Conservation (phyloP, 441 rosid genomes). For the Croton setiger region DNA sequence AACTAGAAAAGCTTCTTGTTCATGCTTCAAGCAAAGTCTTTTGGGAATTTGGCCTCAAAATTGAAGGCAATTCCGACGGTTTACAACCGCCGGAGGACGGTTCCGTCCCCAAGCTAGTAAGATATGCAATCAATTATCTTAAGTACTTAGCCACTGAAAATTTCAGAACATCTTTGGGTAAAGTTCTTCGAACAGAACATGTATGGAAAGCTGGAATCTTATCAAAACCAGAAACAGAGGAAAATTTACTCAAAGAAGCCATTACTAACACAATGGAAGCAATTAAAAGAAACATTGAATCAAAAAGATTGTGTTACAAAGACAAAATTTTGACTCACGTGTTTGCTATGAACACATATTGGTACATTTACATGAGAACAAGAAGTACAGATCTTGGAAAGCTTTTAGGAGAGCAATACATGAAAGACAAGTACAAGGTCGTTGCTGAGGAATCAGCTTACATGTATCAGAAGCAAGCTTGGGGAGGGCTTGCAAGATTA, state of each 20-base stretch:
- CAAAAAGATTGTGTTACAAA: conserved; percentile 40
- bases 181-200: conserved; percentile 57
- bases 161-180: conserved; percentile 46
- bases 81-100: conserved; percentile 49
- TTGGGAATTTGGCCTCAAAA: conserved; percentile 60
- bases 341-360: conserved; percentile 56
- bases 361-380: conserved; percentile 64
- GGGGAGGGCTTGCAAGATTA: conserved; percentile 47
- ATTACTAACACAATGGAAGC: conserved; percentile 53
- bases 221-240: conserved; percentile 45
- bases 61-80: conserved; percentile 57
- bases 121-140: conserved; percentile 65
- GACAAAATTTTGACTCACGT: conserved; percentile 42
- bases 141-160: conserved; percentile 45
- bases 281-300: conserved; percentile 47
- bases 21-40: conserved; percentile 56
- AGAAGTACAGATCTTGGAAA: conserved; percentile 50
- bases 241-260: conserved; percentile 45
- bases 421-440: conserved; percentile 43
- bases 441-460: conserved; percentile 61
- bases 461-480: conserved; percentile 49
- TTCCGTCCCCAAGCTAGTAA: conserved; percentile 51
- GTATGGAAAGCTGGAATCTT: conserved; percentile 51
- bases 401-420: conserved; percentile 46
- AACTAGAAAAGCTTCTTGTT: conserved; percentile 51